A percentile compares a stretch with the other conserved stretches of the same genome.
These are phyloP conservation scores for Metschnikowia amazonensis DNA, from an alignment of 805 yeast genomes.

Conservation along the genomic window DNA sequence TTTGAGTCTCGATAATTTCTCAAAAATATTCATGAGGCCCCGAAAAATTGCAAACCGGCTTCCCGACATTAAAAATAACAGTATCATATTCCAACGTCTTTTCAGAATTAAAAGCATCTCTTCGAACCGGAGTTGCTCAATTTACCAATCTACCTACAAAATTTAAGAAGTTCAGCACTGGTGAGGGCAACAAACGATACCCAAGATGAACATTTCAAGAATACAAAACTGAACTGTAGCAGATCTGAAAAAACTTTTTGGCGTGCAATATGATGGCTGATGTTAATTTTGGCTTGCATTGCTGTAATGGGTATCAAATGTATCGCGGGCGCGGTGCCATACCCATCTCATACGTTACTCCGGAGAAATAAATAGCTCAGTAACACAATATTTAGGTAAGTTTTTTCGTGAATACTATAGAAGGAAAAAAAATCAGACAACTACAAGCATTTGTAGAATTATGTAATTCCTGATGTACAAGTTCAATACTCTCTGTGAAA, in stretches of 20 bases:
- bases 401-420: neutral
- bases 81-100: neutral
- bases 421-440: neutral
- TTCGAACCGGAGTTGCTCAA: neutral
- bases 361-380: neutral
- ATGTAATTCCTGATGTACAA: neutral
- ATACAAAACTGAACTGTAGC: too few species aligned
- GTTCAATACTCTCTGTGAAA: neutral
- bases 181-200: too few species aligned
- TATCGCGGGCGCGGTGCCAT: neutral
- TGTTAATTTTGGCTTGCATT: too few species aligned
- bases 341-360: neutral
- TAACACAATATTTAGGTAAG: too few species aligned
- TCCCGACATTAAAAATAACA: neutral
- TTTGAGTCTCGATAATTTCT: neutral
- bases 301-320: neutral
- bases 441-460: neutral
- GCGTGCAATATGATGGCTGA: too few species aligned
- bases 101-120: neutral
- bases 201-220: too few species aligned
- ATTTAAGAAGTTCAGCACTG: too few species aligned
- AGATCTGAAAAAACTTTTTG: too few species aligned
- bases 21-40: neutral
- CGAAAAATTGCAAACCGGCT: neutral
- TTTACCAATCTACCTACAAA: too few species aligned